These are phyloP conservation scores for Boletus vinaceobasis DNA, from an alignment of 768 basidiomycete genomes.

Conservation along the genomic window DNA sequence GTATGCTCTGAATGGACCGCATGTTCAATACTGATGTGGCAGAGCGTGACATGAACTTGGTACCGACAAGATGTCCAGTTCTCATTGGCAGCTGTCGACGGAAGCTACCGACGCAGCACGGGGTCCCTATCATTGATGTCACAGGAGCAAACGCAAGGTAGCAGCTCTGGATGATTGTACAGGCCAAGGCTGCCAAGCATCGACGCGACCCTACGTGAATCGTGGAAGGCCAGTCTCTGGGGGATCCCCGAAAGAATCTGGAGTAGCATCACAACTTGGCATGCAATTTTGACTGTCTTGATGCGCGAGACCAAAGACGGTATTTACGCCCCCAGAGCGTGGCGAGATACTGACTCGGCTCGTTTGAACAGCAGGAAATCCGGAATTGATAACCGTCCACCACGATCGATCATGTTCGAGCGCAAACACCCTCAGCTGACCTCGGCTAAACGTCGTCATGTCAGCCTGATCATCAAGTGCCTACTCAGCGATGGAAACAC, in stretches of 20 bases:
- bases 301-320: background rate
- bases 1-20: background rate
- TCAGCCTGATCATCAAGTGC: background rate
- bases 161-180: background rate
- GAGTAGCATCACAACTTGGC: background rate
- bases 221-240: background rate
- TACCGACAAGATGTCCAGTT: background rate
- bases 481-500: conserved; percentile 11
- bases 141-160: background rate
- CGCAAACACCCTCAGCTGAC: background rate
- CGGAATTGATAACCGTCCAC: background rate
- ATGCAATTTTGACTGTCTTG: background rate
- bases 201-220: background rate
- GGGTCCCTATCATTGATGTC: background rate
- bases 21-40: conserved; percentile 10
- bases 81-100: background rate
- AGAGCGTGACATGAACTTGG: background rate
- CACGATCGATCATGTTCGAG: background rate
- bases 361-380: background rate
- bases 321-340: background rate
- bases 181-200: conserved; percentile 5
- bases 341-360: conserved; percentile 6
- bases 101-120: conserved; percentile 2
- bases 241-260: background rate
- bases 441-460: background rate